Evolutionary conservation across 805 yeast genomes (phyloP).

Genomic region (Ogataea paradorogensis): DNA sequence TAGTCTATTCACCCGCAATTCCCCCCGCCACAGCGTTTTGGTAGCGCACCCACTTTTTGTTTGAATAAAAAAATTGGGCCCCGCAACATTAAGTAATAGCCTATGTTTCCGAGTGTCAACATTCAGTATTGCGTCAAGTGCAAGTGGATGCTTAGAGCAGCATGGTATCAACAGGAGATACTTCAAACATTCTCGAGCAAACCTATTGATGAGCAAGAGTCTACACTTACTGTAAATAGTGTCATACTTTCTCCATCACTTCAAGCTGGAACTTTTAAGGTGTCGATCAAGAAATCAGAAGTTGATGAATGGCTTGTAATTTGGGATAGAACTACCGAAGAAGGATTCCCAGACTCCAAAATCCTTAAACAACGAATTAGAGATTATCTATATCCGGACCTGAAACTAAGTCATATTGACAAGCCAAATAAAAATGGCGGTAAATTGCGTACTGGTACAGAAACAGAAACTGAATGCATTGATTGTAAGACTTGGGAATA

Average conservation of each 20-base stretch:
- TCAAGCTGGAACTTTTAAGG: constrained; percentile 56
- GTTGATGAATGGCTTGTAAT: constrained; percentile 35
- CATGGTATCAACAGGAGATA: constrained; percentile 84
- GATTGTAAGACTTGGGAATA: constrained; percentile 33
- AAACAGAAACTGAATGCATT: constrained; percentile 25
- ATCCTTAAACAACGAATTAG: constrained; percentile 66
- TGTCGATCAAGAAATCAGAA: constrained; percentile 42
- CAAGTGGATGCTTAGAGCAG: constrained; percentile 84
- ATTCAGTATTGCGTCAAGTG: constrained; percentile 80
- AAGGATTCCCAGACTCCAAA: constrained; percentile 88
- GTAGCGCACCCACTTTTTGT: constrained; percentile 1
- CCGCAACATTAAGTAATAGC: constrained; percentile 9
- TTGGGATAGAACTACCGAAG: constrained; percentile 62
- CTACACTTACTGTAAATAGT: constrained; percentile 45
- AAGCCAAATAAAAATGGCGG: constrained; percentile 27
- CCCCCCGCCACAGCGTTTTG: constrained; percentile 3
- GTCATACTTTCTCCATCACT: constrained; percentile 47
- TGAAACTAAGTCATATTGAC: constrained; percentile 65
- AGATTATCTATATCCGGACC: constrained; percentile 52
- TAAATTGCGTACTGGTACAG: constrained; percentile 7
- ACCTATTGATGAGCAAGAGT: constrained; percentile 33
- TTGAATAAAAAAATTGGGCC: not conserved
- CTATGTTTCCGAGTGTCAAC: constrained; percentile 54
- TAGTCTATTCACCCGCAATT: constrained; percentile 10
- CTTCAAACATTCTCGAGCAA: constrained; percentile 64